Evolutionary conservation across 2,329 filamentous ascomycete genomes (phyloP), one percentile per base, ranked within the genome.

Genomic region (Zasmidium cellare): DNA sequence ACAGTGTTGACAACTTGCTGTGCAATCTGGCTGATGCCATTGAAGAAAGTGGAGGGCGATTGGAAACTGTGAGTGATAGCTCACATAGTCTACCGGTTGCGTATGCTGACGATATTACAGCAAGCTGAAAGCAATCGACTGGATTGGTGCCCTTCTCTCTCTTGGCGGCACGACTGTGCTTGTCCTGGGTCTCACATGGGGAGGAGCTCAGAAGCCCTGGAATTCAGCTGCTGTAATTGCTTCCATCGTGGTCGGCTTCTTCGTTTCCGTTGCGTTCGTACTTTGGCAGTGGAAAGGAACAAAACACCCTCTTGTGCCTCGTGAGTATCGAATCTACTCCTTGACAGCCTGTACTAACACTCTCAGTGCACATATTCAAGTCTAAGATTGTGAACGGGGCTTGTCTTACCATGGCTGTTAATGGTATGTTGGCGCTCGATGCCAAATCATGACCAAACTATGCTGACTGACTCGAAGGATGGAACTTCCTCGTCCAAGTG

Each of bases 401-500:
- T 1, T 83, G 80, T 58, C 61, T 84, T 11, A 65, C 60, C 14
- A 65, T 65, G 63, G 53, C 81, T 35, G 79, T 84, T 65, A 84
- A 84, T 51, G 82, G 28, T 31, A 31, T n/a, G n/a, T n/a, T n/a
- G 14, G 28, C 28, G 28, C 7, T 7, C 7, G 14, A 31, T 7
- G 28, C 14, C 28, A 7, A 7, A 14, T 31, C 7, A 7, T 7
- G 14, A 14, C 7, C 28, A 31, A 31, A 7, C 7, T 7, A 31
- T 7, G 28, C 28, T 7, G 28, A 31, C 28, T 31, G 28, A 31
- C 28, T 31, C 28, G 7, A 7, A 31, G 28, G 82, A 2, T 84
- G 82, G 82, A 84, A 84, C 61, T 84, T 84, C 55, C 73, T 84
- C 22, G 78, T 82, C n/a, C 82, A 84, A 60, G 72, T 82, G 7